Base-by-base conservation (phyloP, 768 basidiomycete species). In the Trametes cingulata region DNA sequence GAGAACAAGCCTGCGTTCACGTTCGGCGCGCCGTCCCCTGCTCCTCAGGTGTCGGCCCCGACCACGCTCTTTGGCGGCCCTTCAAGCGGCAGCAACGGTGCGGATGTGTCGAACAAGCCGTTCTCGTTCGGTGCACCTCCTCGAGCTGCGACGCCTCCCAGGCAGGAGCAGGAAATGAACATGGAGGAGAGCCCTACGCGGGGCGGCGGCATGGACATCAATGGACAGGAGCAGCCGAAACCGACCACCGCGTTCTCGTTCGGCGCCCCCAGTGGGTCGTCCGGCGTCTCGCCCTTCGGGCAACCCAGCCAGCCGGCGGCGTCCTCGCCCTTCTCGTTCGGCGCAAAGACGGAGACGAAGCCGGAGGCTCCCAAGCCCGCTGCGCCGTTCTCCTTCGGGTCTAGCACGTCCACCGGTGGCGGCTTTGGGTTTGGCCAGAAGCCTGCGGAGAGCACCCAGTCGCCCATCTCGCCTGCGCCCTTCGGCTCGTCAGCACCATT, bases 171-270 rank as follows among this genome's bases (percentile, higher is more conserved):
- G 49, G 90, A 90, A 60, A 82, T 88, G 64, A 82, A 74, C 56
- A 92, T 92, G 90, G 90, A 92, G 40, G 90, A 91, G 72, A 92
- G 90, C 64, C 90, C 90, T 1, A 84, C 82, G 2, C 79, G 88
- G 59, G 86, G 68, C 14, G 59, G 53, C 37, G 68, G 87, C 9
- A 74, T 83, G 67, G 81, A 82, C 48, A 63, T 74, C 22, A 82
- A 79, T 60, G 52, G 47, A 25, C 55, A 61, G 8, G 65, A 57
- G 55, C 45, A 37, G 12, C 24, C 43, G 58, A 65, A 63, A 53
- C 54, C 58, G 8, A 60, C 63, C 4, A 49, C 45, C 20, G 67
- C 65, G 8, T 70, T 88, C 66, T 68, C 80, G 0, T 87, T 88
- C 64, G 70, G 70, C 15, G 50, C 70, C 24, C 69, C 75, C n/a